Percentiles rank a stretch among this genome's conserved stretches.
These are phyloP conservation scores for Grammothele lineata DNA, from an alignment of 768 basidiomycete species.

Conservation along the genomic window DNA sequence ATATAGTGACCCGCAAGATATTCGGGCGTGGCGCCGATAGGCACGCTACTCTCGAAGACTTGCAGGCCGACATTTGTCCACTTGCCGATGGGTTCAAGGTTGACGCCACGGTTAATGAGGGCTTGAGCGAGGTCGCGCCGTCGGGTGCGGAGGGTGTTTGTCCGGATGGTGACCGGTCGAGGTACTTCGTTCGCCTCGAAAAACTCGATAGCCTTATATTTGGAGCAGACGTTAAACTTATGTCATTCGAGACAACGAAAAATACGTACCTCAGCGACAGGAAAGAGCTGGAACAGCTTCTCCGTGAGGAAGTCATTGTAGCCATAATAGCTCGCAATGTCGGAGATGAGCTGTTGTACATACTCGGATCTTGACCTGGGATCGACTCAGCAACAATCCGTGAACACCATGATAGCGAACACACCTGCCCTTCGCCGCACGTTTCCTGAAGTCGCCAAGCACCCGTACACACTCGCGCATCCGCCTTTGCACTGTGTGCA, in stretches of 20 bases:
- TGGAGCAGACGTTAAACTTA: too few species aligned
- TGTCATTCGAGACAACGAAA: too few species aligned
- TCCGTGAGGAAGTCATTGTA: constrained; percentile 95
- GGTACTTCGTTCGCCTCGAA: constrained; percentile 97
- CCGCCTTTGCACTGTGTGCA: constrained; percentile 71
- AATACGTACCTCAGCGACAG: constrained; percentile 78
- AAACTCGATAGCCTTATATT: constrained; percentile 84
- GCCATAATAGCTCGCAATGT: constrained; percentile 94
- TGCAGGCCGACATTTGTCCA: constrained; percentile 99
- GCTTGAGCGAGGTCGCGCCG: constrained; percentile 92
- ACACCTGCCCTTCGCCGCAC: constrained; percentile 65
- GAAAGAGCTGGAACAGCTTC: constrained; percentile 91
- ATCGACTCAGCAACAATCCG: too few species aligned
- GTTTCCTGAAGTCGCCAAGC: constrained; percentile 65
- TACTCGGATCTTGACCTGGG: constrained; percentile 86
- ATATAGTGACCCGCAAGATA: constrained; percentile 99
- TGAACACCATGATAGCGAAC: constrained; percentile 14
- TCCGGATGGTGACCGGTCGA: constrained; percentile 95
- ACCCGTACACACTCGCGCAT: constrained; percentile 76
- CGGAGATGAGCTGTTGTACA: constrained; percentile 77
- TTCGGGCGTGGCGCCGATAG: constrained; percentile 97
- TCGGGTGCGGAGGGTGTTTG: constrained; percentile 92
- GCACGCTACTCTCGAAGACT: constrained; percentile 93
- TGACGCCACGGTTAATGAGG: constrained; percentile 93
- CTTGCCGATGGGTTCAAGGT: constrained; percentile 96